Base-by-base conservation (phyloP, 106 monocot genomes). In the Chionographis japonica region DNA sequence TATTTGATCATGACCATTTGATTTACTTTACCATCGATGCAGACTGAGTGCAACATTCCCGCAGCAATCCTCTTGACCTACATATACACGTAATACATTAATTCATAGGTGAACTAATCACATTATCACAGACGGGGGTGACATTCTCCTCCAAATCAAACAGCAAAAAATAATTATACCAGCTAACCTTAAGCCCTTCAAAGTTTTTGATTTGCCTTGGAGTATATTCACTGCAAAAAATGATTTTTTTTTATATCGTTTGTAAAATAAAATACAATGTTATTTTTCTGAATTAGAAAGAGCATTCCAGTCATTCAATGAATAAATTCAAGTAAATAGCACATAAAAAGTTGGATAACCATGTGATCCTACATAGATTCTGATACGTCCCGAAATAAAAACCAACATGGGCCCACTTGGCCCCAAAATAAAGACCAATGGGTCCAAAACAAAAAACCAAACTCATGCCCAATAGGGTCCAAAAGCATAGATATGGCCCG, bases 221-320 rank as follows among this genome's bases (percentile, higher is more conserved):
- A 19, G 82, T 85, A 81, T 85, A 93, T 98, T 98, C 97, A 92
- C 97, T 98, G 92, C 92, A 90, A 71, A 85, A 90, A 87, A 63
- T 67, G 68, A 84, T 77, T 71, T 78, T 71, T 78, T 87, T 84
- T 82, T 70, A 65, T 70, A 83, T 70, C 68, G 81, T 78, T 84
- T 77, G 82, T 85, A 71, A 69, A 51, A 78, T 69, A 71, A 80
- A 52, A 73, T 79, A 76, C 39, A 63, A 64, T 81, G 76, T 75
- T 55, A 72, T 38, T 54, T 56, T 68, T 19, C 35, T 41, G 62
- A 67, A 43, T 9, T 58, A 11, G 52, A 39, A 74, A 52, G 35
- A 46, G 46, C 5, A 16, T n/a, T 52, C 12, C 36, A 50, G 11
- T 8, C n/a, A 20, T 27, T 12, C 53, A 5, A 12, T 12, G 37